Evolutionary conservation across 1,284 basidiomycete genomes (phyloP), one percentile per base, ranked within the genome.

Genomic region (Neonothopanus nambi): DNA sequence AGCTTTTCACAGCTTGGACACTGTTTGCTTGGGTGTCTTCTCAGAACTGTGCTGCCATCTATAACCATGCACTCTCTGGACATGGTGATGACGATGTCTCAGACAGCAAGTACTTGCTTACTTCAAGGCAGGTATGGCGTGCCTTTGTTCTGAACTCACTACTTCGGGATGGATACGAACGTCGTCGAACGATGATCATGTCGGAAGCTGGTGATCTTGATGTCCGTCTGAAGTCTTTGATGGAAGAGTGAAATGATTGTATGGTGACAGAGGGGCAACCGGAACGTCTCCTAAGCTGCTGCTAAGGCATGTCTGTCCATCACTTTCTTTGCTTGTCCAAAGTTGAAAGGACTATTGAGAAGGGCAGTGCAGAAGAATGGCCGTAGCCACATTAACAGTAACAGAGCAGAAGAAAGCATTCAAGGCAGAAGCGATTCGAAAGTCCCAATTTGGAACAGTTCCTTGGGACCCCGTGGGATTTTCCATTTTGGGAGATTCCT

Each of bases 1-100:
- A 59, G 39, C 45, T 60, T 9, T 58, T 58, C 43, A 60, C 57
- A 17, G 49, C 38, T 23, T 41, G 33, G 20, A 59, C 59, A 58
- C 48, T 61, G 6, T 58, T 54, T 42, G 56, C 58, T 20, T 60
- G 26, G 52, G 46, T 38, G 30, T 35, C 48, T 13, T 40, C 33
- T 18, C 45, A 40, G 24, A 41, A 41, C 36, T 49, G 48, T 49
- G 48, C 48, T 23, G 36, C 30, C 24, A 40, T 49, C 24, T 49
- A 39, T 37, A 49, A 49, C 35, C 21, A 49, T 49, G 48, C 30
- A 20, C 30, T 49, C 45, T 12, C 41, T 43, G 15, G 13, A 18
- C 40, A 41, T 18, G 17, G 40, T 21, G 26, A 28, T 5, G 26
- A 28, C 11, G 26, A 28, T 11, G 26, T 28, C 5, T 28, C 26